phyloP scores from a whole-genome alignment of 768 basidiomycete species.

The Tylopilus sp. region DNA sequence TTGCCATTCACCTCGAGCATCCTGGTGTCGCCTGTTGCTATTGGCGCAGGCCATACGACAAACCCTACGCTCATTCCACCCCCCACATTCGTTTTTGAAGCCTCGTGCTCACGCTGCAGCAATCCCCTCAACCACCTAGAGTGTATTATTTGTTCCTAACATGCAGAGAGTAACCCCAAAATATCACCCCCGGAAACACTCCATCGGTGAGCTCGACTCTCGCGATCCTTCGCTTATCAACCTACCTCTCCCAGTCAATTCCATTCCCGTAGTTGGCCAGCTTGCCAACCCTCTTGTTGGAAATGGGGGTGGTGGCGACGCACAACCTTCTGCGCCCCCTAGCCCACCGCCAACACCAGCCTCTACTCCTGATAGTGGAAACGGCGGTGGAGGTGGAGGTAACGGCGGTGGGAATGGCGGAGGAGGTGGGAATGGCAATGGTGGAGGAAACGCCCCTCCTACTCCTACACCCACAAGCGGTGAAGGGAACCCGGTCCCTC shows the following conservation, averaged over 20 bases:
- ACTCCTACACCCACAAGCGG: background rate
- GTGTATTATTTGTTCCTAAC: conserved; percentile 1
- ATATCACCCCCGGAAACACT: conserved; percentile 12
- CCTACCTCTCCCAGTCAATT: conserved; percentile 27
- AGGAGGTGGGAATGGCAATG: background rate
- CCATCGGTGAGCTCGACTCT: conserved; percentile 23
- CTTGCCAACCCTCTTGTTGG: conserved; percentile 35
- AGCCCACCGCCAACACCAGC: background rate
- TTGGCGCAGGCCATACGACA: conserved; percentile 11
- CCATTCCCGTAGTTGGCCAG: conserved; percentile 39
- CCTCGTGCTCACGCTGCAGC: conserved; percentile 1
- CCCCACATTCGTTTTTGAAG: conserved; percentile 16
- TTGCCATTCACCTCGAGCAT: background rate
- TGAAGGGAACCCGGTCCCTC: background rate
- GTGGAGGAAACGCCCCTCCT: background rate
- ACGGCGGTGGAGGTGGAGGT: background rate
- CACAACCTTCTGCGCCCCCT: conserved; percentile 4
- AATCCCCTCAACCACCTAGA: background rate
- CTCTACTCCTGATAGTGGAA: conserved; percentile 1
- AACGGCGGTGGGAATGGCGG: too few species aligned
- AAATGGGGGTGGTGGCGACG: conserved; percentile 9
- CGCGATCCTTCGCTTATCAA: conserved; percentile 40
- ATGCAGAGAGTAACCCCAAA: conserved; percentile 14
- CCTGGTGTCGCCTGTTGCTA: conserved; percentile 2
- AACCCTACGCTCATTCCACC: conserved; percentile 22